Evolutionary conservation across 2,329 filamentous ascomycete genomes (phyloP), one percentile per base, ranked within the genome.

Genomic region (Nigrospora sphaerica): DNA sequence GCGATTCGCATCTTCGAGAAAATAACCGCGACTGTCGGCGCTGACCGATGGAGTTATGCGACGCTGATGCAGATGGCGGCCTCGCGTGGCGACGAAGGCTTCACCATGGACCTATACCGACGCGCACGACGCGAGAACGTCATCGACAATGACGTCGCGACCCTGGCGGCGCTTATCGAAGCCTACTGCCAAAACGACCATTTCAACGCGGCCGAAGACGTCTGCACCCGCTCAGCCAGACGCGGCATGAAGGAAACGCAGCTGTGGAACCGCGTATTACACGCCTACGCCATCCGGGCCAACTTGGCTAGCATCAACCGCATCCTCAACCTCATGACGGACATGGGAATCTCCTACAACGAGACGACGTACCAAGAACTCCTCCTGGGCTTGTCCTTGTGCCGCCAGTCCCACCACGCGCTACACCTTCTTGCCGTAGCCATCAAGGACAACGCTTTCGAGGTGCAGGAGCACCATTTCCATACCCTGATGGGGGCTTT

Each of bases 261-360:
- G 32, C 79, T 89, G 58, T 96, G 88, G 87, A 95, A 96, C 59
- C 74, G 80, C 45, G 67, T 96, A 32, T 69, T 96, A 5, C 73
- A 77, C 46, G 79, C 85, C 49, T 77, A 89, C 61, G 87, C 86
- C 7, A 68, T 79, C 46, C 74, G 77, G 7, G 77, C 84, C 46
- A 70, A 74, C 44, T 61, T 80, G 7, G 60, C 59, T n/a, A 66
- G 66, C 41, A 67, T 78, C 45, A 73, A 79, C 54, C 67, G 64
- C 5, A 47, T 78, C 7, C 64, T 80, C 18, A 62, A 66, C 33
- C 50, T 57, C 33, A 82, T 82, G 78, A 69, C 67, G 18, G 61
- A 67, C 12, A 60, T 65, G 35, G 57, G 64, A 0, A 57, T 81
- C 12, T 58, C 68, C 11, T 79, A 75, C 66, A 64, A 79, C 50